phyloP scores from a whole-genome alignment of 2,329 filamentous ascomycete species.

The Verticillium nubilum region DNA sequence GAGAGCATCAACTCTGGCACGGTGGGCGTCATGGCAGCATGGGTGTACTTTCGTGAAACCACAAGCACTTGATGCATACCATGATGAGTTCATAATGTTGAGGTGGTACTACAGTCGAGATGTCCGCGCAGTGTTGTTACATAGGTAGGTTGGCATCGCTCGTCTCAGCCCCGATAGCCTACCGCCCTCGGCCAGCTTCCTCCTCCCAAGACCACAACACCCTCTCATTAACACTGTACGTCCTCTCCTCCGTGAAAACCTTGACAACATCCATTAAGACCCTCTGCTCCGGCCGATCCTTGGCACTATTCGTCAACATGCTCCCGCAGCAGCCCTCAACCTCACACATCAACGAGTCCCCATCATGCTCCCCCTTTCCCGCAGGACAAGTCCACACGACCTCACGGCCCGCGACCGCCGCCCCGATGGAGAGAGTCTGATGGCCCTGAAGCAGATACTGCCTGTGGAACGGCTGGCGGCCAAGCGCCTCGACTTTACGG shows the following conservation, averaged over 20 bases:
- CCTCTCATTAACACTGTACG: neutral
- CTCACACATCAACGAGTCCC: slow-evolving; percentile 1
- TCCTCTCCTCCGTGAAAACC: neutral
- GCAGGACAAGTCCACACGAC: slow-evolving; percentile 1
- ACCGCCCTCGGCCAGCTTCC: neutral
- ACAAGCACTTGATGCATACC: too few relatives aligned
- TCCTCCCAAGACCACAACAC: neutral
- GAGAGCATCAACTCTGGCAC: too few relatives aligned
- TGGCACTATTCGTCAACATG: neutral
- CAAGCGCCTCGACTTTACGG: neutral
- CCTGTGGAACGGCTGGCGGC: neutral
- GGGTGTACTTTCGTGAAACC: too few relatives aligned
- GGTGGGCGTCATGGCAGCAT: too few relatives aligned
- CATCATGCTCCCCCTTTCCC: neutral
- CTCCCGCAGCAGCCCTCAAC: slow-evolving; percentile 1
- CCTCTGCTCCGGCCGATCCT: slow-evolving; percentile 1
- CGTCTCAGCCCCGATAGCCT: neutral
- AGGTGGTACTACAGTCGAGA: too few relatives aligned
- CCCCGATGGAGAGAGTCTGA: neutral
- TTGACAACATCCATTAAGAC: neutral
- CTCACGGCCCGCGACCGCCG: neutral
- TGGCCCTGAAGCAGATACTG: neutral
- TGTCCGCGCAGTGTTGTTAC: too few relatives aligned
- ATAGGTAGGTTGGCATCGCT: too few relatives aligned
- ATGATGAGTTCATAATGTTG: too few relatives aligned